Conservation (phyloP, 2,329 filamentous ascomycete genomes). For the Exophiala oligosperma region DNA sequence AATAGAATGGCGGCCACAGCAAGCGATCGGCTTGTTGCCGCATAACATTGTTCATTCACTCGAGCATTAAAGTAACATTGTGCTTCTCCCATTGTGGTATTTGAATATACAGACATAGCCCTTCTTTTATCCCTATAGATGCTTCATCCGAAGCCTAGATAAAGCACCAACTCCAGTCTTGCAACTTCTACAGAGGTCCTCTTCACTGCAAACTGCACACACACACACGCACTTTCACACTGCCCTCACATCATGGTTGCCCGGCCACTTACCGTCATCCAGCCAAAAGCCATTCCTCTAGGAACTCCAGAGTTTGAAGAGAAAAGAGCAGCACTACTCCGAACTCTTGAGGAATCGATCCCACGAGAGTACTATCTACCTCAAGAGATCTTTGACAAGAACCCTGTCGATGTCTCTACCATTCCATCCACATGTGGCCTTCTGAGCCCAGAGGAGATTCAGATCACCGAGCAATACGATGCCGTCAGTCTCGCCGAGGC, state of each 20-base stretch:
- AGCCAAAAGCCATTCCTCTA: conserved; percentile 9
- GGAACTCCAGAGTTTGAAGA: conserved; percentile 21
- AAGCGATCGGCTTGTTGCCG: neutral
- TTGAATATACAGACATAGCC: neutral
- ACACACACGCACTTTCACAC: neutral
- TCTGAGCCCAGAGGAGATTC: conserved; percentile 44
- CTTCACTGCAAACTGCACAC: too few species aligned
- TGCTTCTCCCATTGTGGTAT: neutral
- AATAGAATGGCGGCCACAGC: neutral
- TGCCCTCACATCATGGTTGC: conserved; percentile 11
- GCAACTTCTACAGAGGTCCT: too few species aligned
- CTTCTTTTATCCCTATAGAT: neutral
- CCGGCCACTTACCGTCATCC: conserved; percentile 10
- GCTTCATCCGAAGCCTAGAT: neutral
- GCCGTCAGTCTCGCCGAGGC: conserved; percentile 42
- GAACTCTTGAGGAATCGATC: conserved; percentile 33
- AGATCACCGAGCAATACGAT: conserved; percentile 52
- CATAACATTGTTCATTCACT: neutral
- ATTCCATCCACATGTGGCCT: conserved; percentile 52
- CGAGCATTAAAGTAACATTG: neutral
- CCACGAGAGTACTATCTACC: conserved; percentile 47
- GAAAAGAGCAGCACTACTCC: conserved; percentile 14
- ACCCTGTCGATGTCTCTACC: conserved; percentile 41
- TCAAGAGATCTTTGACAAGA: conserved; percentile 23
- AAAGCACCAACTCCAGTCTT: neutral